phyloP scores from a whole-genome alignment of 1,284 basidiomycete genomes.

The Moniliophthora roreri region DNA sequence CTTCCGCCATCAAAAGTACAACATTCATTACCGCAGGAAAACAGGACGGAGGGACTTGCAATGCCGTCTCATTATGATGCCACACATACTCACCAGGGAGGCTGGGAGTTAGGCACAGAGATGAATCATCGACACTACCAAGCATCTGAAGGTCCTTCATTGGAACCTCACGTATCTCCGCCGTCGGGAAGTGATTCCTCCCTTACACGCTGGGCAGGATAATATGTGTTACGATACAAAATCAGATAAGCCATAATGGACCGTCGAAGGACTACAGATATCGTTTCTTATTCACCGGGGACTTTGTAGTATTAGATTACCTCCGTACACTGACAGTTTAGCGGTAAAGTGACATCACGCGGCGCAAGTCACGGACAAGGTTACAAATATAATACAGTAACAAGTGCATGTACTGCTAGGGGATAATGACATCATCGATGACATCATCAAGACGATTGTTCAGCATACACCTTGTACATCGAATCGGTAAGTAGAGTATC shows the following conservation, averaged over 20 bases:
- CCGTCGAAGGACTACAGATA: not conserved
- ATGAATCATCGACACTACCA: too few species aligned
- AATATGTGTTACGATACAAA: not conserved
- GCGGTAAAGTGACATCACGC: too few species aligned
- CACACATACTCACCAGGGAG: not conserved
- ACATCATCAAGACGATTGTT: slow-evolving; percentile 39
- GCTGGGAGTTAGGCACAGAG: too few species aligned
- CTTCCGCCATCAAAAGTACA: too few species aligned
- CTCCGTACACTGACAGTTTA: too few species aligned
- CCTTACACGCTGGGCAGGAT: slow-evolving; percentile 1
- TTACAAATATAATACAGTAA: not conserved
- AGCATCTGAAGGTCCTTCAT: not conserved
- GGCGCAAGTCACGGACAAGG: not conserved
- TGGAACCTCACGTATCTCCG: too few species aligned
- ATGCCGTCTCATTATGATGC: not conserved
- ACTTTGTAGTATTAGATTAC: slow-evolving; percentile 1
- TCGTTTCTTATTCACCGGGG: not conserved
- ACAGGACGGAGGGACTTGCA: not conserved
- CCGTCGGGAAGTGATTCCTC: not conserved
- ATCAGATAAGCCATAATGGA: not conserved
- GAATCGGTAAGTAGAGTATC: slow-evolving; percentile 1
- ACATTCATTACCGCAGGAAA: not conserved
- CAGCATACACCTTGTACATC: slow-evolving; percentile 45
- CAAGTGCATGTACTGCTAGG: not conserved
- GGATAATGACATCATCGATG: not conserved